These are phyloP conservation scores for Ceratocystis huliohia DNA, from an alignment of 2,329 filamentous ascomycete genomes.

Conservation along the genomic window DNA sequence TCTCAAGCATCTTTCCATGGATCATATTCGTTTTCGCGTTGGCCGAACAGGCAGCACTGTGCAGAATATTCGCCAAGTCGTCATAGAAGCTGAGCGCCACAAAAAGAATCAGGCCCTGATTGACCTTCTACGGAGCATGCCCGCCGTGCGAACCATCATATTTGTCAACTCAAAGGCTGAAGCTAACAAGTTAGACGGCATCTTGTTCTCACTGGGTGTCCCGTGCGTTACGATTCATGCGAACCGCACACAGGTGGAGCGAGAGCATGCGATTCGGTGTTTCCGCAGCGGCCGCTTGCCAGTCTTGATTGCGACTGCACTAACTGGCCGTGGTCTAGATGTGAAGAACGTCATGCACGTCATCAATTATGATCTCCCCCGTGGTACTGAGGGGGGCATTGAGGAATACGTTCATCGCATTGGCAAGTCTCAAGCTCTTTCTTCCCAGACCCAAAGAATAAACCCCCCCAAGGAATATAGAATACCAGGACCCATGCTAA, in stretches of 20 bases:
- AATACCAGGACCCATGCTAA: background rate
- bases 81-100: constrained; percentile 53
- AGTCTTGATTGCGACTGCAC: constrained; percentile 73
- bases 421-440: constrained; percentile 40
- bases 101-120: constrained; percentile 59
- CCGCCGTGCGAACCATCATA: constrained; percentile 68
- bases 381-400: constrained; percentile 64
- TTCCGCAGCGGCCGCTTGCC: constrained; percentile 66
- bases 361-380: constrained; percentile 85
- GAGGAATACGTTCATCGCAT: constrained; percentile 92
- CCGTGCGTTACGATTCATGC: constrained; percentile 82
- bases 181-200: constrained; percentile 80
- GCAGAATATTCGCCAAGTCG: constrained; percentile 64
- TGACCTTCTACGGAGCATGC: constrained; percentile 56
- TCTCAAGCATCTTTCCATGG: constrained; percentile 57
- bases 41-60: constrained; percentile 78
- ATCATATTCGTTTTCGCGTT: constrained; percentile 70
- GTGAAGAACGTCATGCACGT: constrained; percentile 79
- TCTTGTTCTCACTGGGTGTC: constrained; percentile 62
- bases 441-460: too few relatives aligned
- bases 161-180: constrained; percentile 74
- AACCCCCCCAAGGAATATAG: background rate
- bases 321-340: constrained; percentile 80
- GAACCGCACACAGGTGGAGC: constrained; percentile 77
- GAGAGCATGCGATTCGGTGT: constrained; percentile 78